Conservation (phyloP, 177 flowering plant species). For the Telopea speciosissima region DNA sequence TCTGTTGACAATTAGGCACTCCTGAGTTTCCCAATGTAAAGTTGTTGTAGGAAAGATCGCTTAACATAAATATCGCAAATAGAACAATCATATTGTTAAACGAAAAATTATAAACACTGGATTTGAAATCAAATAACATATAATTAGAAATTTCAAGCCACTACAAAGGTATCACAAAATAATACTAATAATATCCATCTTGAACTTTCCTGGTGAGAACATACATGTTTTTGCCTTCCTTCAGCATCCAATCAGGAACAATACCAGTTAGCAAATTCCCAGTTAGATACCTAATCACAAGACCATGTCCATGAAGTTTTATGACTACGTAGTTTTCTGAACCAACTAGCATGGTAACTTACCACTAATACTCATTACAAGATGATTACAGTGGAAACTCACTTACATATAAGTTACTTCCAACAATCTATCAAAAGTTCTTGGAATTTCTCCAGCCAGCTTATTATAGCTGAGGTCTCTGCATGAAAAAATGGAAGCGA, state of each 20-base stretch:
- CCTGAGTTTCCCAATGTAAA: conserved; percentile 44
- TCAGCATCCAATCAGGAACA: conserved; percentile 44
- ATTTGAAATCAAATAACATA: too few relatives aligned
- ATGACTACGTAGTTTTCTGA: background rate
- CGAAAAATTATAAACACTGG: too few relatives aligned
- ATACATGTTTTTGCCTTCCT: conserved; percentile 29
- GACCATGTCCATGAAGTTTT: background rate
- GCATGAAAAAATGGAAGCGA: conserved; percentile 3
- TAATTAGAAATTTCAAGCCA: too few relatives aligned
- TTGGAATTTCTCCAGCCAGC: conserved; percentile 37
- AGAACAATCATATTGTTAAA: background rate
- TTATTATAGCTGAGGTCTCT: conserved; percentile 57
- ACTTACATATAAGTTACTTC: conserved; percentile 27
- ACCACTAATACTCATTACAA: background rate
- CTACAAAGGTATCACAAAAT: too few relatives aligned
- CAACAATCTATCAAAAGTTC: conserved; percentile 8
- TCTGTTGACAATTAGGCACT: conserved; percentile 35
- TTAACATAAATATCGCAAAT: conserved; percentile 13
- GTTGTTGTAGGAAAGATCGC: conserved; percentile 79
- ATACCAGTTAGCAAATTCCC: conserved; percentile 46
- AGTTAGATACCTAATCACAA: conserved; percentile 43
- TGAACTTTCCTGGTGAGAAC: conserved; percentile 1
- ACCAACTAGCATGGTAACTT: background rate
- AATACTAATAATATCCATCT: too few relatives aligned
- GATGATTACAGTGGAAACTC: background rate